Evolutionary conservation across 169 alveolate species (phyloP).

Genomic region (Plasmodium coatneyi): DNA sequence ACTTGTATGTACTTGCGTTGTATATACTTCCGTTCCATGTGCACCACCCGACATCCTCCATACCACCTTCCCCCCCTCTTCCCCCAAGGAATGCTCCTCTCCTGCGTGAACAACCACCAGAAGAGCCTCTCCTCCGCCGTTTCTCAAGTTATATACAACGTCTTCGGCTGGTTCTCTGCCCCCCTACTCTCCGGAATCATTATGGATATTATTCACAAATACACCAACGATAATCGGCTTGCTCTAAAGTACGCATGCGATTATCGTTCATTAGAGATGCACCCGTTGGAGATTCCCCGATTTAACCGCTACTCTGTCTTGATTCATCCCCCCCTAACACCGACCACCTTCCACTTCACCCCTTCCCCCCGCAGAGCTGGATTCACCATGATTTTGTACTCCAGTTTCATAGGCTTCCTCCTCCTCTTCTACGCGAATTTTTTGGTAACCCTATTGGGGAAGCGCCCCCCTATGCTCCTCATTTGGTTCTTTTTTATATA

Average conservation of each 20-base stretch:
- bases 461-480: background rate
- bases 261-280: background rate
- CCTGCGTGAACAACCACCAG: conserved; percentile 80
- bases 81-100: conserved; percentile 71
- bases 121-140: conserved; percentile 83
- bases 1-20: too few relatives aligned
- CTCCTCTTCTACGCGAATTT: conserved; percentile 77
- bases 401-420: conserved; percentile 78
- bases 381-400: conserved; percentile 77
- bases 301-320: background rate
- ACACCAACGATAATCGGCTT: conserved; percentile 70
- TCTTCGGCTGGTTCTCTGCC: conserved; percentile 85
- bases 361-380: conserved; percentile 76
- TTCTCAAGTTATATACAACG: conserved; percentile 80
- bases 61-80: background rate
- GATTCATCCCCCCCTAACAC: background rate
- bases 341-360: conserved; percentile 1
- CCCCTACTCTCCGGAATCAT: conserved; percentile 80
- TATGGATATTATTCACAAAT: conserved; percentile 81
- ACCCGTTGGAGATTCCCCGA: background rate
- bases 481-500: too few relatives aligned
- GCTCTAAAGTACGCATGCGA: conserved; percentile 48
- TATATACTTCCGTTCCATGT: too few relatives aligned
- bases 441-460: conserved; percentile 42
- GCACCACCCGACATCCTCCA: background rate